phyloP scores from a whole-genome alignment of 495 filamentous ascomycete species.

The Margaritispora aquatica region DNA sequence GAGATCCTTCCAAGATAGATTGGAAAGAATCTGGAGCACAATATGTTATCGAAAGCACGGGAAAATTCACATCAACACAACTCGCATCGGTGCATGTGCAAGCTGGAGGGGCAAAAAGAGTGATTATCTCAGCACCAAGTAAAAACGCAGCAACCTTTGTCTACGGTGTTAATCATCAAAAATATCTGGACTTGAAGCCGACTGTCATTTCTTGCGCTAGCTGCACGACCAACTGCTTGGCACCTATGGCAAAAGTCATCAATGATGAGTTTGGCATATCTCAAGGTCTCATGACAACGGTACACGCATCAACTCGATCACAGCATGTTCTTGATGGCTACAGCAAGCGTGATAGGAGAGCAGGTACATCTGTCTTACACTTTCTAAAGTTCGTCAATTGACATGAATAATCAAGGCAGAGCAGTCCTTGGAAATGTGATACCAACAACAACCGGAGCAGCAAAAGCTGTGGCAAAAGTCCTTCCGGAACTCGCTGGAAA shows the following conservation, averaged over 20 bases:
- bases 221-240: constrained; percentile 13
- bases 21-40: constrained; percentile 80
- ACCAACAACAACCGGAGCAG: constrained; percentile 9
- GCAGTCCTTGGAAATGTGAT: constrained; percentile 11
- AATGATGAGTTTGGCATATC: constrained; percentile 7
- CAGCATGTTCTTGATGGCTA: constrained; percentile 12
- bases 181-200: background rate
- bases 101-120: constrained; percentile 4
- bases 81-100: background rate
- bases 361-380: background rate
- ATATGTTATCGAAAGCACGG: constrained; percentile 96
- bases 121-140: constrained; percentile 13
- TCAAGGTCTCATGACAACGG: constrained; percentile 8
- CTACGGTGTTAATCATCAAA: constrained; percentile 5
- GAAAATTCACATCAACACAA: constrained; percentile 90
- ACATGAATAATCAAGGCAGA: background rate
- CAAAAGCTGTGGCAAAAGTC: constrained; percentile 8
- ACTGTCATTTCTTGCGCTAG: constrained; percentile 7
- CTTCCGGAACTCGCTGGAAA: constrained; percentile 6
- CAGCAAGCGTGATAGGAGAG: constrained; percentile 8
- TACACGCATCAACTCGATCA: constrained; percentile 8
- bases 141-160: constrained; percentile 8
- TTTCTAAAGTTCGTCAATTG: background rate
- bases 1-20: constrained; percentile 82
- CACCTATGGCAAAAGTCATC: constrained; percentile 8